phyloP scores from a whole-genome alignment of 257 asterid species.

The Knoxia roxburghii region DNA sequence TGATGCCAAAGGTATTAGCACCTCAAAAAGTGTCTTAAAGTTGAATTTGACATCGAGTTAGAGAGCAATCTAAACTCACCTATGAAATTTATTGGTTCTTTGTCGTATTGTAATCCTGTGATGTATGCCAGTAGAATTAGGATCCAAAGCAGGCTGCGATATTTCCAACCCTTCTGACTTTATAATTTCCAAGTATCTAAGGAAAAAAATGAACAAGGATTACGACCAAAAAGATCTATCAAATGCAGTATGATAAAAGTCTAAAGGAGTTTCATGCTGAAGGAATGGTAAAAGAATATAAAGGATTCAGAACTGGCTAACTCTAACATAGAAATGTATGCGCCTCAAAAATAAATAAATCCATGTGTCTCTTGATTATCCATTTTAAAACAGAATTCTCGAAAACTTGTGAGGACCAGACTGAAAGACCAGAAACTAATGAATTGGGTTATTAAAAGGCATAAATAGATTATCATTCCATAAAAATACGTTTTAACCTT shows the following conservation, averaged over 20 bases:
- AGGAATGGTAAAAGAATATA: neutral
- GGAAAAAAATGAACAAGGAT: slow-evolving; percentile 10
- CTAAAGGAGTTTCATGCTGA: neutral
- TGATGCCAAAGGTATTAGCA: slow-evolving; percentile 26
- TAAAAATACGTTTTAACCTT: neutral
- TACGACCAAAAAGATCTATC: neutral
- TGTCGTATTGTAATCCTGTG: slow-evolving; percentile 84
- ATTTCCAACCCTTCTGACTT: slow-evolving; percentile 83
- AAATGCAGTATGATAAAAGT: neutral
- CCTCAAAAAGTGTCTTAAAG: slow-evolving; percentile 14
- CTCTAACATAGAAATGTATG: neutral
- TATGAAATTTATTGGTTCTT: slow-evolving; percentile 64
- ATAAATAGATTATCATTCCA: neutral
- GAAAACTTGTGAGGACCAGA: neutral
- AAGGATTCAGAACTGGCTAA: neutral
- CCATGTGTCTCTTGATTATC: too few relatives aligned
- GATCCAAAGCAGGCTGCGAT: slow-evolving; percentile 99
- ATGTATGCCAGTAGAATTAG: slow-evolving; percentile 95
- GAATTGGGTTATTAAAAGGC: neutral
- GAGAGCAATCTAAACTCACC: slow-evolving; percentile 36
- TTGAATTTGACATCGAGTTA: slow-evolving; percentile 18
- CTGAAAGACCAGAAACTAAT: neutral
- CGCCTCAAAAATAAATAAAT: too few relatives aligned
- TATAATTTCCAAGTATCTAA: slow-evolving; percentile 67
- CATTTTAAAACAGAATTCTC: neutral